Evolutionary conservation across 257 asterid species (phyloP).

Genomic region (Solanum lycopersicoides): DNA sequence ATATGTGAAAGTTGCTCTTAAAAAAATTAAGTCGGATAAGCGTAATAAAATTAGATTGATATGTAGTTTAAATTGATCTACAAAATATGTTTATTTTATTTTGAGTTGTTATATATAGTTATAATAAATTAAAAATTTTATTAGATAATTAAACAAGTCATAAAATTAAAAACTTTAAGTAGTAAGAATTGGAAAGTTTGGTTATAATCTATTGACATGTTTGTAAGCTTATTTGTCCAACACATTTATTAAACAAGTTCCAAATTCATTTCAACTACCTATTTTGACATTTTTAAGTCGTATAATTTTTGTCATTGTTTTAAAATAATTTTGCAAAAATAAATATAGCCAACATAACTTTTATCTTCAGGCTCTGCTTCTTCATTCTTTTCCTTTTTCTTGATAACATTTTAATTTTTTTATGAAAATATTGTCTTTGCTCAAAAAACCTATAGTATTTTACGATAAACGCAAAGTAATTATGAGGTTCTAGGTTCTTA

Average conservation of each 20-base stretch:
- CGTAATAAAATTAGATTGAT: background rate
- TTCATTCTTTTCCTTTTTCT: background rate
- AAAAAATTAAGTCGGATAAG: accelerated
- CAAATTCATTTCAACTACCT: background rate
- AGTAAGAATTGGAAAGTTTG: background rate
- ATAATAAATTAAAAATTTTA: too few relatives aligned
- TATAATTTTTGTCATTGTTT: background rate
- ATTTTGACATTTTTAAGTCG: background rate
- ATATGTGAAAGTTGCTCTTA: too few relatives aligned
- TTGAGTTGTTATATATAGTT: background rate
- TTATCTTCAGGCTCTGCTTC: background rate
- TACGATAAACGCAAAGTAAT: too few relatives aligned
- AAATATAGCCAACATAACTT: background rate
- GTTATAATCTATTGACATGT: background rate
- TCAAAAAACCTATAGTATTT: background rate
- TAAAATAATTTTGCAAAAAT: too few relatives aligned
- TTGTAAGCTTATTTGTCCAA: background rate
- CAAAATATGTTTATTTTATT: too few relatives aligned
- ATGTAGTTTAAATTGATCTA: background rate
- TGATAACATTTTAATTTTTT: too few relatives aligned
- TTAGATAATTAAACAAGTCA: background rate
- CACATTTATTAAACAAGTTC: background rate
- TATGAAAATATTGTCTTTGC: background rate
- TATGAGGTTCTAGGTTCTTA: background rate
- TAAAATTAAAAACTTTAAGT: background rate